These are phyloP conservation scores for Pseudonectria buxi DNA, from an alignment of 2,329 filamentous ascomycete genomes.

Conservation along the genomic window DNA sequence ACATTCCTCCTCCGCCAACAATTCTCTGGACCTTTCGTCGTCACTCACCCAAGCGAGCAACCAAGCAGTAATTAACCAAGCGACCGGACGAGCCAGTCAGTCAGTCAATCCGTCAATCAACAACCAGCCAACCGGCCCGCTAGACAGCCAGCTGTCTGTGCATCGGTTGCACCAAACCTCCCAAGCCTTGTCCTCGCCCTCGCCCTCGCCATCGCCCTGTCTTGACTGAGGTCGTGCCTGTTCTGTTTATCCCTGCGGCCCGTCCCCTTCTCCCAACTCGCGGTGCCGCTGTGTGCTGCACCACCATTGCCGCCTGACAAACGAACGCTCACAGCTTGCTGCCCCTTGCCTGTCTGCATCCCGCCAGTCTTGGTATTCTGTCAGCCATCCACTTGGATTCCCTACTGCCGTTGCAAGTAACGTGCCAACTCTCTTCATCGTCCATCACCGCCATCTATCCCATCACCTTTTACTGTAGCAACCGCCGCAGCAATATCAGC, in stretches of 20 bases:
- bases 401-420: too few species aligned
- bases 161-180: too few species aligned
- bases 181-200: slow-evolving; percentile 8
- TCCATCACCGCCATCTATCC: too few species aligned
- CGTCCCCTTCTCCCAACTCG: slow-evolving; percentile 8
- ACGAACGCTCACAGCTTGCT: neutral
- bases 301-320: neutral
- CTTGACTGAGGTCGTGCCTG: slow-evolving; percentile 9
- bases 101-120: neutral
- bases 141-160: neutral
- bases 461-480: too few species aligned
- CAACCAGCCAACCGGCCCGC: neutral
- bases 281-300: neutral
- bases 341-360: neutral
- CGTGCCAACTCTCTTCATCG: too few species aligned
- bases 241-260: slow-evolving; percentile 6
- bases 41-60: slow-evolving; percentile 3
- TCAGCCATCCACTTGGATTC: neutral
- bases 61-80: too few species aligned
- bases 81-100: slow-evolving; percentile 1
- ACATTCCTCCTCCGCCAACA: slow-evolving; percentile 23
- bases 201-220: slow-evolving; percentile 9
- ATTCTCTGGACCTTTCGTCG: slow-evolving; percentile 16
- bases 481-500: too few species aligned
- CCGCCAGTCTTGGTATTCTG: neutral